A percentile compares a stretch with the other conserved stretches of the same genome.
phyloP scores from a whole-genome alignment of 768 basidiomycete species.

The Suillus alpinus region DNA sequence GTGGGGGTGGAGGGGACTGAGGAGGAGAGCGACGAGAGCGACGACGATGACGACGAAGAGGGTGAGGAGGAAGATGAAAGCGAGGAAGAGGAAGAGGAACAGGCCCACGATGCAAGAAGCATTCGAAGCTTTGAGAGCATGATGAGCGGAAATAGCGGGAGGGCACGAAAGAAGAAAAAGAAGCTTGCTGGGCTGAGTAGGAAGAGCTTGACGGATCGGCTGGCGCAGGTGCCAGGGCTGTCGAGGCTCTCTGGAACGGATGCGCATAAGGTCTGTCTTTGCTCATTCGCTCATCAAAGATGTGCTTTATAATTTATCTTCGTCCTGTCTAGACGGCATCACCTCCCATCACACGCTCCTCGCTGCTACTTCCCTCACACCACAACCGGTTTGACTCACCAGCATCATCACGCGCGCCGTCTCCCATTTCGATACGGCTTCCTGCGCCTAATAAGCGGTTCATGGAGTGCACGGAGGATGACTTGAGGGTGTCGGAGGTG shows the following conservation, averaged over 20 bases:
- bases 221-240: slow-evolving; percentile 72
- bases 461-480: slow-evolving; percentile 68
- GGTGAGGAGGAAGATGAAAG: slow-evolving; percentile 40
- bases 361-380: slow-evolving; percentile 29
- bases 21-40: slow-evolving; percentile 27
- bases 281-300: slow-evolving; percentile 1
- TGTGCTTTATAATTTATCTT: not conserved
- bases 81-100: slow-evolving; percentile 33
- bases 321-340: slow-evolving; percentile 23
- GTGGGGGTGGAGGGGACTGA: slow-evolving; percentile 17
- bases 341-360: slow-evolving; percentile 39
- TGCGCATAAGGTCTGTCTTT: slow-evolving; percentile 28
- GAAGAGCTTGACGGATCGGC: slow-evolving; percentile 76
- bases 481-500: slow-evolving; percentile 80
- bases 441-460: slow-evolving; percentile 69
- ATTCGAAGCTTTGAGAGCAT: slow-evolving; percentile 87
- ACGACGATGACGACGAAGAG: slow-evolving; percentile 21
- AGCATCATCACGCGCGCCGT: slow-evolving; percentile 36
- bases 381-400: slow-evolving; percentile 34
- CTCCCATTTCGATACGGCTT: slow-evolving; percentile 41
- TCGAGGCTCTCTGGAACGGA: slow-evolving; percentile 39
- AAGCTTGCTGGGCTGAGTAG: slow-evolving; percentile 33
- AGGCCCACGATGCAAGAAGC: slow-evolving; percentile 61
- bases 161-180: slow-evolving; percentile 19
- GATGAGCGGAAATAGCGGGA: slow-evolving; percentile 49